Base-by-base conservation (phyloP, 768 basidiomycete species). In the Tylopilus vinaceipallidus region DNA sequence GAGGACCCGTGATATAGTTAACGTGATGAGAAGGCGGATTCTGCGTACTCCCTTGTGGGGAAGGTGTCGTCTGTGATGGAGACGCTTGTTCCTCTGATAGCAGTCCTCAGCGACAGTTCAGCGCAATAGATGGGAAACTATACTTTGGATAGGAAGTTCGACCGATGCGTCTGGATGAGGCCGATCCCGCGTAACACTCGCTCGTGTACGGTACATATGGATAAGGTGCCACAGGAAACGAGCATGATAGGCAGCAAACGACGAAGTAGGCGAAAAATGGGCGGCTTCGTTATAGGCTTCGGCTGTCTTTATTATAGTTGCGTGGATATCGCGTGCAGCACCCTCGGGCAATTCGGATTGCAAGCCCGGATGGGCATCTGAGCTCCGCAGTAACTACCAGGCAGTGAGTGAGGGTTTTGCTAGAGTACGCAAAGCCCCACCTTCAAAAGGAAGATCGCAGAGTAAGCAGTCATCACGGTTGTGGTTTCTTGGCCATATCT, bases 401-500 rank as follows among this genome's bases (percentile, higher is more conserved):
- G 17, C 32, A 37, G 24, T 58, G 42, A 59, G 46, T 26, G n/a
- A 24, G 26, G 3, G 33, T 22, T 27, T 42, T 11, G 20, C 23
- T 35, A 29, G 29, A 29, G n/a, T 8, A 14, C 19, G 29, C n/a
- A 57, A 68, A 11, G 23, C 20, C 47, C 45, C 62, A 87, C 91
- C 76, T 78, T 84, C 56, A 92, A 72, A 54, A 93, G 70, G 62
- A 90, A 86, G 32, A 92, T 82, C 17, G 90, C 89, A 40, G 86
- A 82, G 60, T 92, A 92, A 22, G 88, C 91, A 17, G 86, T 87
- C 90, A 92, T 92, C 39, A 87, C 80, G 8, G 86, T 84, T 52
- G 90, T 81, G 5, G 87, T 85, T 63, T 92, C 90, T 71, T 92
- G 91, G 8, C 86, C 80, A 58, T 92, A 93, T 38, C 85, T 84